Base-by-base conservation (phyloP, 164 flowering plant species). In the Taxillus chinensis region DNA sequence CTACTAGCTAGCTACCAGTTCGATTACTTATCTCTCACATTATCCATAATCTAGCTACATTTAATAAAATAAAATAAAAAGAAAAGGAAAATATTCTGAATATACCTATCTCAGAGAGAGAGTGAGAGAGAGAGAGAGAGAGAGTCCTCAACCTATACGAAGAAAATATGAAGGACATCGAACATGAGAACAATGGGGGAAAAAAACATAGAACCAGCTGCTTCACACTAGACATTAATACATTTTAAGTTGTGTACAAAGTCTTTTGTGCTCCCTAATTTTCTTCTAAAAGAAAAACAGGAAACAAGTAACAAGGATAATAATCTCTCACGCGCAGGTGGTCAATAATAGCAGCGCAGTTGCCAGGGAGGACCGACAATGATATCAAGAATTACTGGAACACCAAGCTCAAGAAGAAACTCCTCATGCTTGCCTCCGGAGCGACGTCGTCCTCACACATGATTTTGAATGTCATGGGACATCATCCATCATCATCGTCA, bases 311-410 rank as follows among this genome's bases (percentile, higher is more conserved):
- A 8, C 13, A 4, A 6, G 46, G 12, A 8, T 11, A 48, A 48
- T 48, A 7, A 48, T 48, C 15, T 10, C 45, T 59, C 40, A 11
- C 63, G 37, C 66, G 66, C 70, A 79, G 82, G 69, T 79, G 82
- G 82, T 79, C 82, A 61, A 70, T 76, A 45, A 79, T 79, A 67
- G 82, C 82, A 62, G 76, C 74, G 41, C 78, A 79, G 60, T 65
- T 79, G 63, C 80, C 79, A 40, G 82, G 82, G 3, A 74, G 82
- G 68, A 79, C 82, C 2, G 82, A 79, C 48, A 79, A 79, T 68
- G 82, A 79, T 56, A 76, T 79, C 57, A 79, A 79, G 68, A 79
- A 79, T 73, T 76, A 79, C 62, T 79, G 82, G 82, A 79, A 79
- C 74, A 79, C 82, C 7, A 79, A 76, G 73, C 73, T 79, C 8